Evolutionary conservation across 2,329 filamentous ascomycete species (phyloP).

Genomic region (Sodiomyces alkalinus): DNA sequence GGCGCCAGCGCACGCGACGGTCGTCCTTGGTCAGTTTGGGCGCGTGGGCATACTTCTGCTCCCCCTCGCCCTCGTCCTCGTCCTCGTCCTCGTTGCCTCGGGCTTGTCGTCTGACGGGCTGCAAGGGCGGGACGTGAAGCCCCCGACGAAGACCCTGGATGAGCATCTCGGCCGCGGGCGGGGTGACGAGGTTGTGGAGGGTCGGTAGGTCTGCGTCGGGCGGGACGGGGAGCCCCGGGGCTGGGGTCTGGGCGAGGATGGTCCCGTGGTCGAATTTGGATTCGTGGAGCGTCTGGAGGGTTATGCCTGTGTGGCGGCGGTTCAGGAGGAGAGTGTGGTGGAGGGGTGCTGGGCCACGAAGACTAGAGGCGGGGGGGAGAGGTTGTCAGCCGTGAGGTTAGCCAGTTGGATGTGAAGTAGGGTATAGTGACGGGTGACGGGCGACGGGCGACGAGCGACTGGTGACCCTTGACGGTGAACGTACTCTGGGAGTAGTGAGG

Average conservation of each 20-base stretch:
- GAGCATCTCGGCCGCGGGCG: conserved; percentile 56
- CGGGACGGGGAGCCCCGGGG: conserved; percentile 38
- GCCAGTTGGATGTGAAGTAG: conserved; percentile 2
- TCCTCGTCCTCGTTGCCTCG: conserved; percentile 7
- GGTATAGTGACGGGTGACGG: too few species aligned
- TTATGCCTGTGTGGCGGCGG: conserved; percentile 52
- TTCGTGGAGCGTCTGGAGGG: conserved; percentile 74
- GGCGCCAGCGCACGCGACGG: conserved; percentile 42
- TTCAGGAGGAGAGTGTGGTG: conserved; percentile 64
- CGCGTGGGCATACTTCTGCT: too few species aligned
- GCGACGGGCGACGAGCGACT: too few species aligned
- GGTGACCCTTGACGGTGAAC: conserved; percentile 8
- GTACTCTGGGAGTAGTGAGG: conserved; percentile 75
- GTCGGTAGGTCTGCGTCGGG: conserved; percentile 25
- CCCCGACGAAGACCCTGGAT: conserved; percentile 45
- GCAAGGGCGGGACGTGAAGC: conserved; percentile 49
- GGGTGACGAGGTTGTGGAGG: conserved; percentile 35
- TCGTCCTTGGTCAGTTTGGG: conserved; percentile 58
- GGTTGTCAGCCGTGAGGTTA: too few species aligned
- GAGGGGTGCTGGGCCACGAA: conserved; percentile 75
- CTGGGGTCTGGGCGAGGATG: conserved; percentile 55
- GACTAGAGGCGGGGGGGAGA: too few species aligned
- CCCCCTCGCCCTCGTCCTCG: too few species aligned
- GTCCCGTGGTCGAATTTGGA: conserved; percentile 62
- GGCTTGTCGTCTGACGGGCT: conserved; percentile 8